Evolutionary conservation across 164 flowering plant species (phyloP), one percentile per base, ranked within the genome.

Genomic region (Kingdonia uniflora): DNA sequence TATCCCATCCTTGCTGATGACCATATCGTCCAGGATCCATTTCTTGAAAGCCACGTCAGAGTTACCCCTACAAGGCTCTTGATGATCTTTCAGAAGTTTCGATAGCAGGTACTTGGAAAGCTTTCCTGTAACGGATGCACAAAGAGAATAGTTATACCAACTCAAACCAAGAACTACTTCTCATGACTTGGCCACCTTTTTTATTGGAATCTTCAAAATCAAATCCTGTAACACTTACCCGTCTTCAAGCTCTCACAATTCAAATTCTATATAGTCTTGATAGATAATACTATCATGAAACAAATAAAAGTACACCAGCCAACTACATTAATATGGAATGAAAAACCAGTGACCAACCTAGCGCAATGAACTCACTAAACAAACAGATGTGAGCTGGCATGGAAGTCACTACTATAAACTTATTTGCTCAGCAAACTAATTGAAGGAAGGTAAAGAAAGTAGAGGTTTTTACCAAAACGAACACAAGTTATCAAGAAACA

Each of bases 1-100:
- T 86, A 72, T 94, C 97, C 97, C 99, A 94, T 87, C 97, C 92
- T 75, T 85, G 97, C 78, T 79, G 97, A 70, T 61, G 83, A 68
- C 79, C 90, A 79, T 81, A 84, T 77, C 96, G 97, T 59, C 90
- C 85, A 67, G 81, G 91, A 72, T 94, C 99, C 99, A 94, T 89
- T 71, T 65, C 74, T 66, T 37, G 69, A 56, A 50, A 64, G 65
- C 62, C 64, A 41, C 58, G 53, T 51, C 49, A 57, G 44, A 52
- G 63, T 52, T 62, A 63, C 65, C 73, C 78, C 84, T 62, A 70
- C 61, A 70, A 73, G 61, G 66, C 70, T 73, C 74, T 70, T 52
- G 66, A 58, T 56, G 78, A 68, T 67, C 68, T 65, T 70, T 69
- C 71, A 73, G 69, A 70, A 65, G 69, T 68, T 76, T 77, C 67